Conservation (phyloP, 208 protist species). For the Leishmania tarentolae region DNA sequence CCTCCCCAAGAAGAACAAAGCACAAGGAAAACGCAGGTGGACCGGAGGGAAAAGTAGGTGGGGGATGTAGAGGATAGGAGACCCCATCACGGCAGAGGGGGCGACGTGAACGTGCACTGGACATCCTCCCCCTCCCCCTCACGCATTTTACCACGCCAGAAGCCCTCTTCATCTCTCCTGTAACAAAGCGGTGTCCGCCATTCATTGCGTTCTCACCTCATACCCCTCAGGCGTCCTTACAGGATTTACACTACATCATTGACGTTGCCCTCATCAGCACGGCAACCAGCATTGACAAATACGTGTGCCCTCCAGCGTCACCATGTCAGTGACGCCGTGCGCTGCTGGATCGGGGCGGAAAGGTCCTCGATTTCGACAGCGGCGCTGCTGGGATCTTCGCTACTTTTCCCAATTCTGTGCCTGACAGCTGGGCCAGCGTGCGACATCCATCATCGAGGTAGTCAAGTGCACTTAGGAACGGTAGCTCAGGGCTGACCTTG, state of each 20-base stretch:
- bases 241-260: neutral
- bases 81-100: neutral
- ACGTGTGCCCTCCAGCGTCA: neutral
- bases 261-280: neutral
- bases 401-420: slow-evolving; percentile 25
- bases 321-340: slow-evolving; percentile 21
- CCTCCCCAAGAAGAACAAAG: neutral
- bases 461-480: slow-evolving; percentile 40
- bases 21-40: neutral
- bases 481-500: slow-evolving; percentile 22
- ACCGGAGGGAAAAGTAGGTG: neutral
- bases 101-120: neutral
- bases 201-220: neutral
- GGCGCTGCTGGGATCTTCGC: slow-evolving; percentile 29
- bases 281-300: neutral
- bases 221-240: neutral
- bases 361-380: slow-evolving; percentile 28
- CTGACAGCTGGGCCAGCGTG: slow-evolving; percentile 24
- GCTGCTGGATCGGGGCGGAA: slow-evolving; percentile 5
- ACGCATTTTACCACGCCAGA: neutral
- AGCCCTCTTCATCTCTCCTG: neutral
- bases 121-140: neutral
- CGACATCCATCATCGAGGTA: slow-evolving; percentile 51
- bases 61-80: neutral
- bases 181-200: no score